Evolutionary conservation across 805 yeast genomes (phyloP), one percentile per base, ranked within the genome.

Genomic region (Candida multigemmis): DNA sequence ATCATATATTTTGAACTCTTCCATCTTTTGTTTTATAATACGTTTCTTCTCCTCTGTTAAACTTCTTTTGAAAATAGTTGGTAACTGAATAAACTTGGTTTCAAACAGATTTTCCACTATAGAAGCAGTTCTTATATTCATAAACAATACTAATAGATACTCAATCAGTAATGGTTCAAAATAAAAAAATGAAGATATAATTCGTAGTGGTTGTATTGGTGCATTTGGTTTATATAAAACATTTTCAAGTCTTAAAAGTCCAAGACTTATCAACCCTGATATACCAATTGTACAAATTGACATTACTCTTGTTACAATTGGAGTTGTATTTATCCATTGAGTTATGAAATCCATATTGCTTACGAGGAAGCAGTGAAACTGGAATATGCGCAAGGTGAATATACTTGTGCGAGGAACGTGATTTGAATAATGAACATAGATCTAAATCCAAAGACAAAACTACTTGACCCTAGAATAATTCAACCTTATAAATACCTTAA

Each of bases 141-240:
- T 35, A 30, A 34, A 37, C 8, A 51, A 16, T 12, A 30, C 27
- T 13, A 51, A 36, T 10, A 50, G n/a, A 22, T 50, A 34, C 11
- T 37, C 31, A 21, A 50, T 13, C 22, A 42, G 38, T 12, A 53
- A 35, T 18, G 42, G 48, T 4, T 52, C 60, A 27, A 52, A 46
- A 23, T 41, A 50, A 33, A 50, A 48, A 36, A 58, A 60, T 10
- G 57, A 39, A 9, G 64, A 50, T 10, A 55, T 12, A 9, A 57
- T 28, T 20, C 65, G 36, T 66, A 65, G 60, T 6, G 55, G 58
- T 38, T 60, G 56, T n/a, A 27, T 27, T n/a, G n/a, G n/a, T n/a
- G n/a, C n/a, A n/a, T n/a, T n/a, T n/a, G n/a, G n/a, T n/a, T n/a
- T n/a, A n/a, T n/a, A n/a, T n/a, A n/a, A n/a, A n/a, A n/a, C n/a